Evolutionary conservation across 1,284 basidiomycete genomes (phyloP), one percentile per base, ranked within the genome.

Genomic region (Ceratobasidium sp.): DNA sequence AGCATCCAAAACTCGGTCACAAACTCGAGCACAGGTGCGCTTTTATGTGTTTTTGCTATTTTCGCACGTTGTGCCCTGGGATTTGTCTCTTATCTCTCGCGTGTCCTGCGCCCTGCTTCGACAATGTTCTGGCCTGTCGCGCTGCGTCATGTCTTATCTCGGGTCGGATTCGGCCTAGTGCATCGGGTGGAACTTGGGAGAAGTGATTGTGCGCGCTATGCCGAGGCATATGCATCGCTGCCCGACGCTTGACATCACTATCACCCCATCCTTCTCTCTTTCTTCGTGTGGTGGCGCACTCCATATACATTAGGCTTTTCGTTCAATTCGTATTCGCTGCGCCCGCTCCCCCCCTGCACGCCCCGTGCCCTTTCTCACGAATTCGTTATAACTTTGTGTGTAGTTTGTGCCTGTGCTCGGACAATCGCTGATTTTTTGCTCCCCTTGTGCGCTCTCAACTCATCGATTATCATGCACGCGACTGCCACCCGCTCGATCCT

Each of bases 11-110:
- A 57, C 28, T 69, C 64, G 41, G 55, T 36, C 5, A 41, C 55
- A 58, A 36, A 36, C 55, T 69, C 64, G 36, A 52, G 52, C 32
- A 57, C 64, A 32, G 64, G 64, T 69, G 39, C n/a, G 64, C 55
- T 58, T 58, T 58, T 58, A 23, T 30, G 21, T 36, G 16, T 36
- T 36, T 58, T 41, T 41, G 30, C 36, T 26, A 30, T 53, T 53
- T 30, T 28, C 50, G 28, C 50, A 30, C 23, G 50, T 30, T 30
- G 55, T 16, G 55, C 55, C 55, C 55, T 58, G 52, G 23, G 14
- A 69, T 69, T 69, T 69, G 64, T 65, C 52, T 69, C 64, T 69
- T 69, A 69, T 69, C 64, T 69, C 52, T 34, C 64, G 50, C 52
- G 64, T 39, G 36, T 60, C 45, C 43, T 21, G 16, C 30, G 34